Evolutionary conservation across 1,139 yeast species (phyloP).

Genomic region (Hanseniaspora gamundiae): DNA sequence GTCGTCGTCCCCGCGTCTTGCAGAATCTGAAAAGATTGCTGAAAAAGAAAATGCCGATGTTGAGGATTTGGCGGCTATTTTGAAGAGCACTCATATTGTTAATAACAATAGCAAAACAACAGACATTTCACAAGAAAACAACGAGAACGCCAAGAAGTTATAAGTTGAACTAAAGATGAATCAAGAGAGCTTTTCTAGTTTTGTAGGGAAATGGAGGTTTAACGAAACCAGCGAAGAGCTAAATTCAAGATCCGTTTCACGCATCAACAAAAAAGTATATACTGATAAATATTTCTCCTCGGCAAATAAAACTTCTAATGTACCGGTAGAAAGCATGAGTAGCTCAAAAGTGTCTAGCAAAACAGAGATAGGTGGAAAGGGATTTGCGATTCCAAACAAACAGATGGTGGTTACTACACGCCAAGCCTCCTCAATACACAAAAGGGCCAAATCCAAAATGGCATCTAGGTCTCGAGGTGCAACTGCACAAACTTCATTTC

Average conservation of each 20-base stretch:
- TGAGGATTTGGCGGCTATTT: constrained; percentile 12
- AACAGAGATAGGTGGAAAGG: background rate
- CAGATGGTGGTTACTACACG: background rate
- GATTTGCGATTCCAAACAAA: background rate
- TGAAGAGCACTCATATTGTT: constrained; percentile 8
- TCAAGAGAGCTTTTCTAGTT: background rate
- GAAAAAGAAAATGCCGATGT: constrained; percentile 10
- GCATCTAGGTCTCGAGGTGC: background rate
- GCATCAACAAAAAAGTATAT: background rate
- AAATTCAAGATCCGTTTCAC: background rate
- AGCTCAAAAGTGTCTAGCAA: background rate
- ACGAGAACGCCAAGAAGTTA: constrained; percentile 2
- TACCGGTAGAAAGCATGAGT: background rate
- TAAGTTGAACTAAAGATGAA: background rate
- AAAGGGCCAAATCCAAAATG: background rate
- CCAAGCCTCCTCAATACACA: background rate
- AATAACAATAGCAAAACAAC: constrained; percentile 6
- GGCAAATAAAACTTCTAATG: background rate
- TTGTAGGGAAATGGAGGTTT: constrained; percentile 4
- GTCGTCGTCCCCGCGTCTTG: constrained; percentile 8
- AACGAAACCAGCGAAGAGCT: background rate
- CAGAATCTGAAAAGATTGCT: constrained; percentile 12
- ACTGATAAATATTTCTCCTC: background rate
- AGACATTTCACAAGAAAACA: background rate
- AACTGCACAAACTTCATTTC: constrained; percentile 1